Evolutionary conservation across 139 green algal genomes (phyloP).

Genomic region (Spirogloea muscicola): DNA sequence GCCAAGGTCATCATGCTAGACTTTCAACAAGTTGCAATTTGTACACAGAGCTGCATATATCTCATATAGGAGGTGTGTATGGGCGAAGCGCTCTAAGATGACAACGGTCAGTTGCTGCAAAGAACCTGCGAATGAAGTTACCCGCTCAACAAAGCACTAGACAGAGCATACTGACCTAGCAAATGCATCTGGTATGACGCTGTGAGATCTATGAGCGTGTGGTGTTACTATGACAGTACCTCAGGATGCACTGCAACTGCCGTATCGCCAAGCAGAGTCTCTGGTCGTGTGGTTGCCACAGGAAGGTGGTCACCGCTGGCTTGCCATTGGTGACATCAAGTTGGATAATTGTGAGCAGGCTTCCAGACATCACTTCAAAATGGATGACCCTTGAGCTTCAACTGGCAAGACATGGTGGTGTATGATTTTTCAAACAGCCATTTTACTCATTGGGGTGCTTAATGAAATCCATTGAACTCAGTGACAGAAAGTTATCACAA

Average conservation of each 20-base stretch:
- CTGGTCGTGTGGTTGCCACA: conserved; percentile 80
- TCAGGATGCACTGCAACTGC: conserved; percentile 93
- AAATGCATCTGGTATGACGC: too few relatives aligned
- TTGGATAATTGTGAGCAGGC: neutral
- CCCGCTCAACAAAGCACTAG: too few relatives aligned
- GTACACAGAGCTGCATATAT: too few relatives aligned
- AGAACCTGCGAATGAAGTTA: neutral
- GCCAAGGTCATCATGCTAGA: too few relatives aligned
- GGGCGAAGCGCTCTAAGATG: neutral
- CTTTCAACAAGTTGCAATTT: too few relatives aligned
- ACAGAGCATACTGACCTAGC: too few relatives aligned
- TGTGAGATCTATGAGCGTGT: too few relatives aligned
- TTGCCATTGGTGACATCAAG: neutral
- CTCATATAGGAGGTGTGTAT: too few relatives aligned
- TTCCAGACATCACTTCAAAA: neutral
- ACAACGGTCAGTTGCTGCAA: neutral
- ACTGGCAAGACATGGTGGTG: neutral
- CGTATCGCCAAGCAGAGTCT: conserved; percentile 95
- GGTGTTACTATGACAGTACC: too few relatives aligned
- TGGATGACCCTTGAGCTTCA: neutral
- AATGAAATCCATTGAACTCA: too few relatives aligned
- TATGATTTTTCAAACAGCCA: too few relatives aligned
- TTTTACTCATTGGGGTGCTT: too few relatives aligned
- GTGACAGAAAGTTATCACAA: neutral
- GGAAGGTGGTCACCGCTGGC: conserved; percentile 27